phyloP scores from a whole-genome alignment of 2,329 filamentous ascomycete species.

The Fonsecaea nubica region DNA sequence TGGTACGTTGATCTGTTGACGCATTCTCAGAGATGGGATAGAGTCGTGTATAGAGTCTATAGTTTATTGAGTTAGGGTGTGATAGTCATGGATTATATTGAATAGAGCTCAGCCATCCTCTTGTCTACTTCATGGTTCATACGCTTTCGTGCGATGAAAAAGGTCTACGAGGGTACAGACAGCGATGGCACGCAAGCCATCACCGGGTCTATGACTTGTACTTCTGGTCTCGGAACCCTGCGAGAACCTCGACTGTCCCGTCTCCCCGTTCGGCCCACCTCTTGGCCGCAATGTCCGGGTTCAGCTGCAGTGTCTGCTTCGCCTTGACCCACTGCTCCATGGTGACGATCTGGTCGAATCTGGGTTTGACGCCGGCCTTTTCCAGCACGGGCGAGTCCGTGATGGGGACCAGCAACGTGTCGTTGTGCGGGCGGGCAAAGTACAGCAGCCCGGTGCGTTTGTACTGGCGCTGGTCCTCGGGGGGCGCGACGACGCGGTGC shows the following conservation, averaged over 20 bases:
- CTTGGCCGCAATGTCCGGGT: constrained; percentile 47
- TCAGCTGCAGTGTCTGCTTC: constrained; percentile 49
- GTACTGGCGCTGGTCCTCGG: constrained; percentile 54
- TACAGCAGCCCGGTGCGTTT: constrained; percentile 54
- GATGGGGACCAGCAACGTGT: constrained; percentile 48
- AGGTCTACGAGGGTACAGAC: too few species aligned
- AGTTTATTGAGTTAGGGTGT: background rate
- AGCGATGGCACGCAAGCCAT: too few species aligned
- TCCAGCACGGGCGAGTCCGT: constrained; percentile 44
- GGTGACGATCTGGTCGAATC: constrained; percentile 52
- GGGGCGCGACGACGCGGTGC: constrained; percentile 58
- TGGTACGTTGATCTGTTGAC: background rate
- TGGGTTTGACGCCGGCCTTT: constrained; percentile 41
- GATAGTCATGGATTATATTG: background rate
- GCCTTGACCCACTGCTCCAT: constrained; percentile 55
- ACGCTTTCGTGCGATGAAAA: background rate
- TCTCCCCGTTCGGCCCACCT: constrained; percentile 46
- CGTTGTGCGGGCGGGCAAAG: constrained; percentile 57
- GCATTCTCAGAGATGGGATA: background rate
- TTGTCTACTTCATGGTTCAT: background rate
- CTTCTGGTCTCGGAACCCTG: constrained; percentile 42
- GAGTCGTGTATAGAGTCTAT: constrained; percentile 2
- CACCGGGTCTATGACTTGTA: constrained; percentile 36
- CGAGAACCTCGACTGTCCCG: constrained; percentile 50
- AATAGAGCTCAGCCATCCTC: background rate